These are phyloP conservation scores for Podospora sp. DNA, from an alignment of 495 filamentous ascomycete genomes.

Conservation along the genomic window DNA sequence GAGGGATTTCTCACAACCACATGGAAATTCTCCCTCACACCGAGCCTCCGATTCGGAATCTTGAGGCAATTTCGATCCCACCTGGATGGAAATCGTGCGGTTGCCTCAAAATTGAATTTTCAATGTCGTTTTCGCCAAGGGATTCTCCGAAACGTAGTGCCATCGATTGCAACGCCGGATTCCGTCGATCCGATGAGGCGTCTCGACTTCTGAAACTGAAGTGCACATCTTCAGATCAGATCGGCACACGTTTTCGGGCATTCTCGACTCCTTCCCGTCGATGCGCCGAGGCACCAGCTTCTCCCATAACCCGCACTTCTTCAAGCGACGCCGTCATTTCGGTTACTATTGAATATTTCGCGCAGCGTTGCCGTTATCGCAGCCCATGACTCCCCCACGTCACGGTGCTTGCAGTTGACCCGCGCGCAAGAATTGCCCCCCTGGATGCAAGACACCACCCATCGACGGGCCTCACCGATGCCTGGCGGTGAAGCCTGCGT, in stretches of 20 bases:
- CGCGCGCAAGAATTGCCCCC: not conserved
- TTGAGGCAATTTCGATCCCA: not conserved
- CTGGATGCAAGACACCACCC: not conserved
- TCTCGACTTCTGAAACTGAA: not conserved
- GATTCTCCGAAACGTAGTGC: not conserved
- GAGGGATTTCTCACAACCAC: not conserved
- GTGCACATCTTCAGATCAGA: not conserved
- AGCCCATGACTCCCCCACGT: not conserved
- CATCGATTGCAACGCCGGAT: not conserved
- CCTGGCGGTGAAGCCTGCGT: not conserved
- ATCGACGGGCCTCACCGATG: not conserved
- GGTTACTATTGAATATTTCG: not conserved
- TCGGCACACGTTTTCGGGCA: not conserved
- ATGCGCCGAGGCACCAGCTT: not conserved
- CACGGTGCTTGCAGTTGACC: not conserved
- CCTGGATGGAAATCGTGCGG: not conserved
- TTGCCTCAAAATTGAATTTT: not conserved
- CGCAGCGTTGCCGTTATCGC: not conserved
- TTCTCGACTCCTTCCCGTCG: not conserved
- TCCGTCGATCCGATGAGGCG: not conserved
- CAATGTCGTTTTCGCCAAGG: not conserved
- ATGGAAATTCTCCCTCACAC: not conserved
- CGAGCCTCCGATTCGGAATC: not conserved
- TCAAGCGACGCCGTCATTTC: not conserved
- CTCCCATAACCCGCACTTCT: not conserved